These are phyloP conservation scores for Drechslerella coelobrocha DNA, from an alignment of 2,329 filamentous ascomycete genomes.

Conservation along the genomic window DNA sequence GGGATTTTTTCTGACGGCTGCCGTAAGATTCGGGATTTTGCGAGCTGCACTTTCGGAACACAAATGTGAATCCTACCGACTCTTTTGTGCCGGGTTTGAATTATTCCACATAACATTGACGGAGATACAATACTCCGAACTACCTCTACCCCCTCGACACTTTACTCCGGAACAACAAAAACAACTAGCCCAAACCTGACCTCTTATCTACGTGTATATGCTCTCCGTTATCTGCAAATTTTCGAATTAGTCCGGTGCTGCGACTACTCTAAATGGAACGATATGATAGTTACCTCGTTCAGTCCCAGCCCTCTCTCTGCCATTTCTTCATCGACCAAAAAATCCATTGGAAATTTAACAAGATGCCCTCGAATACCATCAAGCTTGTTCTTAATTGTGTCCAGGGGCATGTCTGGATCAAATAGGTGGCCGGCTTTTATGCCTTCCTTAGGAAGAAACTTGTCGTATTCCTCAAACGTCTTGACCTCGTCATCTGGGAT, in stretches of 20 bases:
- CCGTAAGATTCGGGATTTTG: constrained; percentile 27
- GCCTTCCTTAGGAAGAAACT: constrained; percentile 72
- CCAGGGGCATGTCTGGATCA: constrained; percentile 69
- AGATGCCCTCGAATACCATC: constrained; percentile 84
- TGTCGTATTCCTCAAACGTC: constrained; percentile 88
- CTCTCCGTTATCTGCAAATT: constrained; percentile 45
- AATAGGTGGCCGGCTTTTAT: constrained; percentile 86
- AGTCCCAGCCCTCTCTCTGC: constrained; percentile 68
- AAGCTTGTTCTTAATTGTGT: constrained; percentile 76
- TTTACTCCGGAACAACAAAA: background rate
- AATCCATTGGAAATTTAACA: constrained; percentile 94
- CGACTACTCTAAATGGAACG: background rate
- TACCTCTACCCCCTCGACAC: too few species aligned
- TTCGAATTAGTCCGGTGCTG: constrained; percentile 8
- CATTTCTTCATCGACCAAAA: constrained; percentile 83
- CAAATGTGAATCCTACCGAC: constrained; percentile 33
- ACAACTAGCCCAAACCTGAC: background rate
- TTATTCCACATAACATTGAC: constrained; percentile 9
- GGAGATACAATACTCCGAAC: constrained; percentile 49
- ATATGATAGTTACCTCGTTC: constrained; percentile 35
- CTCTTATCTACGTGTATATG: constrained; percentile 33
- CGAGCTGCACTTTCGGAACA: constrained; percentile 25
- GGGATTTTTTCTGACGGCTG: constrained; percentile 22
- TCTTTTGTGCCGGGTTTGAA: constrained; percentile 18
- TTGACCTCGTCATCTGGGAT: constrained; percentile 91